These are phyloP conservation scores for Obba rivulosa DNA, from an alignment of 768 basidiomycete genomes.

Conservation along the genomic window DNA sequence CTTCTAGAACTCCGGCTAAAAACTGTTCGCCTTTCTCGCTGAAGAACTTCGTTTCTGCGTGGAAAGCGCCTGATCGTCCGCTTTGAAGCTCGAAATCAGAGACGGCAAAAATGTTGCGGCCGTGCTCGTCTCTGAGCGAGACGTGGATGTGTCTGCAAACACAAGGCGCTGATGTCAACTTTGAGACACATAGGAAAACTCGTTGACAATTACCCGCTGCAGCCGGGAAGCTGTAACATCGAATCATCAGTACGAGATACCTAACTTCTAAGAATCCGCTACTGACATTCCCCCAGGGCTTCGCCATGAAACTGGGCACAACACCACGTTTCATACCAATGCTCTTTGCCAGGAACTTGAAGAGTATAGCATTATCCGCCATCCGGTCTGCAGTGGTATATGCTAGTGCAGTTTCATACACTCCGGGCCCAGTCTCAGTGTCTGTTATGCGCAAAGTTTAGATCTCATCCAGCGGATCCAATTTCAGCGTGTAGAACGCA, in stretches of 20 bases:
- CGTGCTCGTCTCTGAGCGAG: slow-evolving; percentile 64
- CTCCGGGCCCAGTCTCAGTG: slow-evolving; percentile 90
- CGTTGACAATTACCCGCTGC: slow-evolving; percentile 65
- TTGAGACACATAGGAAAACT: background rate
- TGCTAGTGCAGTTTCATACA: slow-evolving; percentile 81
- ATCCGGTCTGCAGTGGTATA: slow-evolving; percentile 76
- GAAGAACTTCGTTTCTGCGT: slow-evolving; percentile 79
- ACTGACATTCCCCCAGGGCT: slow-evolving; percentile 89
- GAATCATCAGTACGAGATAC: background rate
- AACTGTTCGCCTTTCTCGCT: slow-evolving; percentile 86
- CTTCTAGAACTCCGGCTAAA: slow-evolving; percentile 88
- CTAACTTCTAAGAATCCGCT: background rate
- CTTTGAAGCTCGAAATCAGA: slow-evolving; percentile 50
- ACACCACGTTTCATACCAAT: slow-evolving; percentile 85
- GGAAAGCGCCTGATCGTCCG: slow-evolving; percentile 67
- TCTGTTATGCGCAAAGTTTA: slow-evolving; percentile 55
- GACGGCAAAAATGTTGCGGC: slow-evolving; percentile 78
- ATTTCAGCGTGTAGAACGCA: slow-evolving; percentile 26
- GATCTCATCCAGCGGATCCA: too few species aligned
- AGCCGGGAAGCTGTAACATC: slow-evolving; percentile 77
- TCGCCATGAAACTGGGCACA: slow-evolving; percentile 97
- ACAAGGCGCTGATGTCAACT: background rate
- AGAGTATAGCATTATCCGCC: slow-evolving; percentile 89
- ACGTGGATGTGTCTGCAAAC: slow-evolving; percentile 80
- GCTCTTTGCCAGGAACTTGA: slow-evolving; percentile 90